Evolutionary conservation across 1,139 yeast species (phyloP), one percentile per base, ranked within the genome.

Genomic region (Yamadazyma aaseri): DNA sequence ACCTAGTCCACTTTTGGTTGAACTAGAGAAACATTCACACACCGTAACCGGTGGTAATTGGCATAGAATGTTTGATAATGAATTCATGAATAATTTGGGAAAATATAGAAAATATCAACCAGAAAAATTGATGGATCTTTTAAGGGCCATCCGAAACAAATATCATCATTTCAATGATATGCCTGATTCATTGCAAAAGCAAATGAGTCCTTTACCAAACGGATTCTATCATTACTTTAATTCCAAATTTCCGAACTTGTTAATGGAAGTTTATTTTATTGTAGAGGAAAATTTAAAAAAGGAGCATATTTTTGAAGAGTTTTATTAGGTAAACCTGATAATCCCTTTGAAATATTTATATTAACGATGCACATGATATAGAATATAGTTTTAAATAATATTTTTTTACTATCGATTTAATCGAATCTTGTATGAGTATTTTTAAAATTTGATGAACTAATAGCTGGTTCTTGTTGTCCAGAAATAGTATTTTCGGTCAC

Each of bases 151-250:
- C 48, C 71, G 99, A 47, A 92, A 92, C 64, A 92, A 92, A 56
- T 81, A 85, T 54, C 96, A 87, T 56, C 99, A 92, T 58, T 92
- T 76, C 57, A 87, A 87, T 58, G 98, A 94, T 53, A 64, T 90
- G 58, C 96, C 97, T 1, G 69, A 64, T 5, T 71, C 64, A 14
- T 63, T 90, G 35, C 60, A 75, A 65, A 20, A 57, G 49, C 44
- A 76, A 37, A 84, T 92, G 79, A 82, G 86, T 15, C 84, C 94
- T 0, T 62, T 86, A 20, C 97, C 97, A 0, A 78, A 77, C 36
- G 96, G 95, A 2, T 92, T 86, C 55, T 83, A 87, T 58, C 60
- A 65, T 31, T 92, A 85, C 55, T 92, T 87, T 59, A 77, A 79
- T 31, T 55, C 60, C 21, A 74, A 79, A 51, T 92, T 90, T 53